These are phyloP conservation scores for Penicillium sp. DNA, from an alignment of 2,329 filamentous ascomycete species.

Conservation along the genomic window DNA sequence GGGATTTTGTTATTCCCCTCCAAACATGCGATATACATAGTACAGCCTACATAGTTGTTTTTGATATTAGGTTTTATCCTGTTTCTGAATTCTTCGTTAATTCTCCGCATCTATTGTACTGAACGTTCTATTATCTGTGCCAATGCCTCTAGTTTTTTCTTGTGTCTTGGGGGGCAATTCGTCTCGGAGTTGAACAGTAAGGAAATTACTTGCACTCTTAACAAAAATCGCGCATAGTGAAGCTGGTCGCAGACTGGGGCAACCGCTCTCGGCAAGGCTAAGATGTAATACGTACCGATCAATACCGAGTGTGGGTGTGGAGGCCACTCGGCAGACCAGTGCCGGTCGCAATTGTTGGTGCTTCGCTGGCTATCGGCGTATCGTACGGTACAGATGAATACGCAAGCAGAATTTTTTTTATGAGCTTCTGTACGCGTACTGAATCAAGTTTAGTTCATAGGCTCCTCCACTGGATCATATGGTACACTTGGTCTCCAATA, in stretches of 20 bases:
- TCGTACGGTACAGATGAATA: not conserved
- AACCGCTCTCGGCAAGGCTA: constrained; percentile 18
- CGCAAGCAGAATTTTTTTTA: not conserved
- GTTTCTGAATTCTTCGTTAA: not conserved
- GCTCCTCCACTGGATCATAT: not conserved
- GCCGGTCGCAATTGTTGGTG: constrained; percentile 13
- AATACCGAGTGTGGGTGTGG: constrained; percentile 9
- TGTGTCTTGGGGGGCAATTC: not conserved
- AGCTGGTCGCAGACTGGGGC: constrained; percentile 15
- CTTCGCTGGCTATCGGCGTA: not conserved
- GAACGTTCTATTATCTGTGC: not conserved
- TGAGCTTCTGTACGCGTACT: not conserved
- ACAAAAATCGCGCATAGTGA: constrained; percentile 29
- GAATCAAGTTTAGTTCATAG: not conserved
- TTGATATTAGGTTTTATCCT: not conserved
- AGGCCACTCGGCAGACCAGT: constrained; percentile 21
- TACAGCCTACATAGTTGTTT: not conserved
- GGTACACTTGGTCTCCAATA: not conserved
- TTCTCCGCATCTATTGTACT: not conserved
- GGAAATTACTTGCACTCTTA: constrained; percentile 1
- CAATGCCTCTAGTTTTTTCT: not conserved
- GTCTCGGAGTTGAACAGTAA: not conserved
- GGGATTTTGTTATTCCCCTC: constrained; percentile 5
- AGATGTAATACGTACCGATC: constrained; percentile 6
- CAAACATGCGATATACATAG: not conserved